Conservation (phyloP, 1,284 basidiomycete genomes). For the Microbotryum scabiosae region DNA sequence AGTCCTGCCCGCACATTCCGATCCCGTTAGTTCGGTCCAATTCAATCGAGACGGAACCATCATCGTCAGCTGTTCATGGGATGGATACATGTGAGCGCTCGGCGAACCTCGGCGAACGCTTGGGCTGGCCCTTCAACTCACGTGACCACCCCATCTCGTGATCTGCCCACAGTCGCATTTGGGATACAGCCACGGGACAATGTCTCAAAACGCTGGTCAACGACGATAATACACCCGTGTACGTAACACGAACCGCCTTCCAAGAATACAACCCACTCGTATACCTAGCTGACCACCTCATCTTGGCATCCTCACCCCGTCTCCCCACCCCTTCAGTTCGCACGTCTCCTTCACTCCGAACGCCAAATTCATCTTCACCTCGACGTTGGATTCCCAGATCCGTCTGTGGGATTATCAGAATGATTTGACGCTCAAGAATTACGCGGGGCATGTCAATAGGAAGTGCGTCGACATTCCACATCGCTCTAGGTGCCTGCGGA, state of each 20-base stretch:
- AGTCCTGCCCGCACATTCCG: slow-evolving; percentile 85
- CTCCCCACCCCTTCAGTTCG: slow-evolving; percentile 47
- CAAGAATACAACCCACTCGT: no score
- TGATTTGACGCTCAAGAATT: slow-evolving; percentile 88
- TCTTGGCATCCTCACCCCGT: slow-evolving; percentile 25
- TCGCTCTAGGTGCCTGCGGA: background rate
- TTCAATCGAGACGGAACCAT: slow-evolving; percentile 93
- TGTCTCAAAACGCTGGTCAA: slow-evolving; percentile 95
- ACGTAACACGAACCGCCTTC: slow-evolving; percentile 36
- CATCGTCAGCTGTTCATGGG: slow-evolving; percentile 87
- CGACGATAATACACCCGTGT: slow-evolving; percentile 90
- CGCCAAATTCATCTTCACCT: slow-evolving; percentile 74
- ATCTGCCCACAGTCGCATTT: slow-evolving; percentile 61
- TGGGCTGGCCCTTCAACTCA: background rate
- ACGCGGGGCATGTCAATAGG: slow-evolving; percentile 69
- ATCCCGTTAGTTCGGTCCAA: slow-evolving; percentile 84
- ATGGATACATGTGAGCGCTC: slow-evolving; percentile 76
- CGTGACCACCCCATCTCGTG: background rate
- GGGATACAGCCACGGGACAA: slow-evolving; percentile 93
- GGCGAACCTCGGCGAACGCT: background rate
- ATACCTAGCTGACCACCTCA: no score
- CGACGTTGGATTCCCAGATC: slow-evolving; percentile 85
- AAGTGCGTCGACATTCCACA: slow-evolving; percentile 56
- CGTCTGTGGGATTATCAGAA: slow-evolving; percentile 89
- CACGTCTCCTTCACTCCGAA: slow-evolving; percentile 85